phyloP scores from a whole-genome alignment of 2,329 filamentous ascomycete genomes.

The Paraphaeosphaeria sporulosa region DNA sequence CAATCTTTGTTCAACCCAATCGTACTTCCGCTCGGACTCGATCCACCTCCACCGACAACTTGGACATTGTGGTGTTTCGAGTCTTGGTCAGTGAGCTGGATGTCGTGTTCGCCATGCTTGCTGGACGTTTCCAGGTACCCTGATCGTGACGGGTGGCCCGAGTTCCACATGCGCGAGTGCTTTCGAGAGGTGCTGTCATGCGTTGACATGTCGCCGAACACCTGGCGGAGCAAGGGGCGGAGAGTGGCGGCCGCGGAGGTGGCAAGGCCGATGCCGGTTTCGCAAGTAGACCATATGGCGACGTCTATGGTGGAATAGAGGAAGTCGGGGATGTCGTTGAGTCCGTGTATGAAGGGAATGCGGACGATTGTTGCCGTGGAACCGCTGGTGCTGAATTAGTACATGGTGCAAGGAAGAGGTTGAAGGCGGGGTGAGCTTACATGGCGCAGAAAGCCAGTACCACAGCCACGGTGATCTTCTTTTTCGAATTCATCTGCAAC shows the following conservation, averaged over 20 bases:
- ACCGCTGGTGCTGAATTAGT: slow-evolving; percentile 17
- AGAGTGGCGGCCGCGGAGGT: too few species aligned
- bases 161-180: too few species aligned
- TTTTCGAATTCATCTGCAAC: slow-evolving; percentile 22
- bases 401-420: slow-evolving; percentile 2
- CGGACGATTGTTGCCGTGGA: slow-evolving; percentile 25
- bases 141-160: too few species aligned
- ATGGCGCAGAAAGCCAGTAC: slow-evolving; percentile 25
- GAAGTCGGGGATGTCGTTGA: slow-evolving; percentile 23
- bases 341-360: slow-evolving; percentile 21
- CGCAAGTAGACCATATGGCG: slow-evolving; percentile 27
- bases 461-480: slow-evolving; percentile 22
- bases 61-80: too few species aligned
- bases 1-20: too few species aligned
- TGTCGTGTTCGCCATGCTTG: too few species aligned
- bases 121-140: too few species aligned
- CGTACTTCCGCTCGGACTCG: too few species aligned
- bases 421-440: slow-evolving; percentile 12
- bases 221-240: slow-evolving; percentile 23
- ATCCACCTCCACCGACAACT: too few species aligned
- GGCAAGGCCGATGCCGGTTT: slow-evolving; percentile 27
- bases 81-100: too few species aligned
- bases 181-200: slow-evolving; percentile 8
- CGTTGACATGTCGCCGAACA: slow-evolving; percentile 20
- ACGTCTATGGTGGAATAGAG: slow-evolving; percentile 25